phyloP scores from a whole-genome alignment of 345 rosid species.

The Balakata baccata region DNA sequence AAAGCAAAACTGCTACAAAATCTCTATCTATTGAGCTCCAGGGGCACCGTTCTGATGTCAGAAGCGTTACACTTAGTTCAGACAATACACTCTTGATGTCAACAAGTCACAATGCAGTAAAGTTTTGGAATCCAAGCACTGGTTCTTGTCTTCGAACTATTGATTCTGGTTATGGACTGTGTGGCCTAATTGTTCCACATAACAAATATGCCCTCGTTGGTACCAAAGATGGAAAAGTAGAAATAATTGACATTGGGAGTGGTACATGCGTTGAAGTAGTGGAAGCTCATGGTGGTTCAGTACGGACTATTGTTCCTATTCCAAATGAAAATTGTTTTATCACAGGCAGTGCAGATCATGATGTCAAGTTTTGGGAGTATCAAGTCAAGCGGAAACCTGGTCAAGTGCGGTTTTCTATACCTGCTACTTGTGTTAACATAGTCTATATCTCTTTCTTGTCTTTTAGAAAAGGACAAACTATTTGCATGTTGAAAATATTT shows the following conservation, averaged over 20 bases:
- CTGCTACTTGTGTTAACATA: neutral
- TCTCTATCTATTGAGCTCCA: slow-evolving; percentile 71
- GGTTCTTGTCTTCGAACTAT: slow-evolving; percentile 90
- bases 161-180: slow-evolving; percentile 86
- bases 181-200: slow-evolving; percentile 82
- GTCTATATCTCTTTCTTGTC: neutral
- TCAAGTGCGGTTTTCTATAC: slow-evolving; percentile 43
- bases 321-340: slow-evolving; percentile 80
- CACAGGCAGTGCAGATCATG: slow-evolving; percentile 94
- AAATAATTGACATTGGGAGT: slow-evolving; percentile 82
- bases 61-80: slow-evolving; percentile 84
- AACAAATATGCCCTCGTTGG: slow-evolving; percentile 85
- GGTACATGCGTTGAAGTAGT: slow-evolving; percentile 64
- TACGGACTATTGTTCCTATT: slow-evolving; percentile 65
- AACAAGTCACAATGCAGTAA: slow-evolving; percentile 87
- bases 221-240: slow-evolving; percentile 81
- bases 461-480: neutral
- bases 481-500: neutral
- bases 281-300: slow-evolving; percentile 88
- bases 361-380: slow-evolving; percentile 92
- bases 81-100: slow-evolving; percentile 89
- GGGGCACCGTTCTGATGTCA: slow-evolving; percentile 91
- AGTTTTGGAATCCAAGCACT: slow-evolving; percentile 94
- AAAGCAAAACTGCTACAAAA: slow-evolving; percentile 47
- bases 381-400: slow-evolving; percentile 58